These are phyloP conservation scores for Stagonosporopsis tanaceti DNA, from an alignment of 2,329 filamentous ascomycete species.

Conservation along the genomic window DNA sequence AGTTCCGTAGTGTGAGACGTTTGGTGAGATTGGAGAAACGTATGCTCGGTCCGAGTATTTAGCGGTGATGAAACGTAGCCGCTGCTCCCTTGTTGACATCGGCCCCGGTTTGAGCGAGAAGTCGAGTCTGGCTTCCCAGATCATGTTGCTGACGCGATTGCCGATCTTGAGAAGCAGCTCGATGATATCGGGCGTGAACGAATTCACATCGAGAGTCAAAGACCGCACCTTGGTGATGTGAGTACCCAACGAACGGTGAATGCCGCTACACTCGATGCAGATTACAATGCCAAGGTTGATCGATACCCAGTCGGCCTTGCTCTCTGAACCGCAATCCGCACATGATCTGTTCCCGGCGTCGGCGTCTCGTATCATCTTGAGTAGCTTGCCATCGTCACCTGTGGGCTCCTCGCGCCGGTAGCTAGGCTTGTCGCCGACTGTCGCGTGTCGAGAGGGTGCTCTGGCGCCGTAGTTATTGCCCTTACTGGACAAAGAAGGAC, in stretches of 20 bases:
- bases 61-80: constrained; percentile 91
- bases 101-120: constrained; percentile 74
- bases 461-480: constrained; percentile 59
- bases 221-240: constrained; percentile 98
- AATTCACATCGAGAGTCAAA: constrained; percentile 91
- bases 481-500: constrained; percentile 72
- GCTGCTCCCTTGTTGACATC: constrained; percentile 84
- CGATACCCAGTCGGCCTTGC: constrained; percentile 98
- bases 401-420: constrained; percentile 75
- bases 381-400: constrained; percentile 83
- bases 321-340: constrained; percentile 89
- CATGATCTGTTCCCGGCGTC: constrained; percentile 95
- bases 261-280: constrained; percentile 97
- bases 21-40: constrained; percentile 78
- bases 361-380: constrained; percentile 85
- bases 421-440: constrained; percentile 84
- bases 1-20: constrained; percentile 76
- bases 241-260: constrained; percentile 93
- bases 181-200: constrained; percentile 96
- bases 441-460: constrained; percentile 82
- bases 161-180: constrained; percentile 91
- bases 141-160: constrained; percentile 93
- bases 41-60: constrained; percentile 90
- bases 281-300: constrained; percentile 96
- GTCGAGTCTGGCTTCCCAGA: constrained; percentile 91